Conservation (phyloP, 2,329 filamentous ascomycete genomes). For the Alternaria angustiovoidea region DNA sequence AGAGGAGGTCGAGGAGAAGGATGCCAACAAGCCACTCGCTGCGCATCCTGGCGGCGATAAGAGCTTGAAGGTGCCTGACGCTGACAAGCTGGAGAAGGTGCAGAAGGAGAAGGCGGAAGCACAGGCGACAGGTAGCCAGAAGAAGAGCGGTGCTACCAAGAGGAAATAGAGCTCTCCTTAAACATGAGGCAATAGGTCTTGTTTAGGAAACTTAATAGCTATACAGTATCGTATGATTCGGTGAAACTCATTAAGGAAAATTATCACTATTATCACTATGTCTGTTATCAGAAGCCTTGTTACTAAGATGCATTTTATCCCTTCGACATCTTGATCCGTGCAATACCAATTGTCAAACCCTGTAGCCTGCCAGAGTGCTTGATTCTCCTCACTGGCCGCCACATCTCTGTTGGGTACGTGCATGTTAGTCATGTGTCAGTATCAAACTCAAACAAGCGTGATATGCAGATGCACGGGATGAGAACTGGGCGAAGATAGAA, state of each 20-base stretch:
- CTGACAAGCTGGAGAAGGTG: conserved; percentile 23
- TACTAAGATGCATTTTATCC: no score
- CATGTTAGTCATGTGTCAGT: neutral
- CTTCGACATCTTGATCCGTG: neutral
- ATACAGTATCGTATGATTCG: neutral
- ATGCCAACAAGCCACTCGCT: conserved; percentile 51
- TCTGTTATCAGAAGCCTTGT: no score
- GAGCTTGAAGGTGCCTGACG: conserved; percentile 34
- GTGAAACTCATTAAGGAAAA: neutral
- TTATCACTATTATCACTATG: neutral
- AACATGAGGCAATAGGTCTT: neutral
- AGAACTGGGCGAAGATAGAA: neutral
- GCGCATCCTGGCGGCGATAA: conserved; percentile 44
- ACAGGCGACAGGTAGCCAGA: conserved; percentile 35
- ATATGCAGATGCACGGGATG: neutral
- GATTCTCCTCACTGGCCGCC: neutral
- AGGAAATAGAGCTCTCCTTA: conserved; percentile 31
- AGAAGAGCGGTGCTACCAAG: conserved; percentile 40
- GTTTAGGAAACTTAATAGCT: neutral
- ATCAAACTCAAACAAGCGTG: neutral
- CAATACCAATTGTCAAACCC: neutral
- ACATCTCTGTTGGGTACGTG: neutral
- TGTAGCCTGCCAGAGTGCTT: neutral
- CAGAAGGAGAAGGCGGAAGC: conserved; percentile 26
- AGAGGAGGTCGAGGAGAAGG: conserved; percentile 64